A percentile compares a stretch with the other conserved stretches of the same genome.
These are phyloP conservation scores for Arbutus unedo DNA, from an alignment of 148 eudicot genomes.

Conservation along the genomic window DNA sequence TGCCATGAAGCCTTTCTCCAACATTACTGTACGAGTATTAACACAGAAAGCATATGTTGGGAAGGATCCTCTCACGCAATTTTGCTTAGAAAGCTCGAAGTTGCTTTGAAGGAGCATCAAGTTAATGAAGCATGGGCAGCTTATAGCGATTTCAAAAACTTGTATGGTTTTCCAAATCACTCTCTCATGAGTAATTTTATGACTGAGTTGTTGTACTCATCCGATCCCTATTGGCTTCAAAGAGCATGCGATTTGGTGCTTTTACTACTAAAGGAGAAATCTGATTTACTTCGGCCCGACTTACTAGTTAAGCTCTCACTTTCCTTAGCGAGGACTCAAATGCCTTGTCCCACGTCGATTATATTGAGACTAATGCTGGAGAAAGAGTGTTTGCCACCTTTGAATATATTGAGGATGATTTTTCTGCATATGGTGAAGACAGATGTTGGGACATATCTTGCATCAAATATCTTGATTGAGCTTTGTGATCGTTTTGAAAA, in stretches of 20 bases:
- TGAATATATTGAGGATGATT: slow-evolving; percentile 43
- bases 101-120: slow-evolving; percentile 49
- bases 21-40: slow-evolving; percentile 25
- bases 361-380: slow-evolving; percentile 68
- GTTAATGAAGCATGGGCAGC: slow-evolving; percentile 62
- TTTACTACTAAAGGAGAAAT: slow-evolving; percentile 38
- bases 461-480: slow-evolving; percentile 72
- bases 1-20: not conserved
- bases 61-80: slow-evolving; percentile 29
- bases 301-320: slow-evolving; percentile 56
- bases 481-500: slow-evolving; percentile 43
- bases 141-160: slow-evolving; percentile 50
- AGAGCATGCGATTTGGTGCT: slow-evolving; percentile 49
- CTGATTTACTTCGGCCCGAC: slow-evolving; percentile 43
- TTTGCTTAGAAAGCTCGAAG: slow-evolving; percentile 49
- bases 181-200: slow-evolving; percentile 45
- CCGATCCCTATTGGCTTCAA: slow-evolving; percentile 53
- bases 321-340: slow-evolving; percentile 72
- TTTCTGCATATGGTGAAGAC: slow-evolving; percentile 84
- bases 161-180: slow-evolving; percentile 58
- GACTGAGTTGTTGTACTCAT: slow-evolving; percentile 61
- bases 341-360: slow-evolving; percentile 57
- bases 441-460: slow-evolving; percentile 57
- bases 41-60: slow-evolving; percentile 18
- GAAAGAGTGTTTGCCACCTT: slow-evolving; percentile 36